phyloP scores from a whole-genome alignment of 176 grass and related monocot genomes.

The Triticum monococcum region DNA sequence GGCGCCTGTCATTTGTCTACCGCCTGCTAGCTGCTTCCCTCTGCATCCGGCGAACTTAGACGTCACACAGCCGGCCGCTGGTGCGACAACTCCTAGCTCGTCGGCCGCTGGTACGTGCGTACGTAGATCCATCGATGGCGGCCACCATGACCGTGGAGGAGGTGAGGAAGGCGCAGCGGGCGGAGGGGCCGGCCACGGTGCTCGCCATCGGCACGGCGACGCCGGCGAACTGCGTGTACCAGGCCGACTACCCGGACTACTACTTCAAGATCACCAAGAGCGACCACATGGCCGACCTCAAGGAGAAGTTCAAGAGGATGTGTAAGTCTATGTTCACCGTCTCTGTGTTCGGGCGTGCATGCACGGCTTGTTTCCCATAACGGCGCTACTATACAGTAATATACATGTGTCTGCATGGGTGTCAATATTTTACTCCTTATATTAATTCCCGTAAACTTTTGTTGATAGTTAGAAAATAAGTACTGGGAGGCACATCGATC shows the following conservation, averaged over 20 bases:
- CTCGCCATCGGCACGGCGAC: constrained; percentile 90
- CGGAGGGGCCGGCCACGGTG: constrained; percentile 69
- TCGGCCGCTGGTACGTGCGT: not conserved
- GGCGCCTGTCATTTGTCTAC: not conserved
- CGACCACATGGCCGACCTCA: constrained; percentile 89
- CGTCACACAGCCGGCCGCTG: not conserved
- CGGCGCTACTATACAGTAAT: not conserved
- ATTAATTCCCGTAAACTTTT: not conserved
- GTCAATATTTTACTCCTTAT: not conserved
- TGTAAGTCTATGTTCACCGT: constrained; percentile 43
- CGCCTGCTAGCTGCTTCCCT: not conserved
- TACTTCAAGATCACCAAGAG: constrained; percentile 94
- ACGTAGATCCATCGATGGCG: not conserved
- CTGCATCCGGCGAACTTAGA: not conserved
- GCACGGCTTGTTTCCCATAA: not conserved
- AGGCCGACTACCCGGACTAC: constrained; percentile 94
- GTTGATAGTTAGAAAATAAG: not conserved
- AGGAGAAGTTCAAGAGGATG: constrained; percentile 97
- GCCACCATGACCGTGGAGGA: constrained; percentile 56
- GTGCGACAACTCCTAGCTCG: too few species aligned
- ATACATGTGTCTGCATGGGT: not conserved
- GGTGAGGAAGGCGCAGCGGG: constrained; percentile 71
- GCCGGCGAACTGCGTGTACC: constrained; percentile 71
- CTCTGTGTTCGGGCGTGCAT: too few species aligned
- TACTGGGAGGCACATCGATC: not conserved